A percentile compares a stretch with the other conserved stretches of the same genome.
Evolutionary conservation across 2,329 filamentous ascomycete species (phyloP).

Genomic region (Stromatinia cepivora): DNA sequence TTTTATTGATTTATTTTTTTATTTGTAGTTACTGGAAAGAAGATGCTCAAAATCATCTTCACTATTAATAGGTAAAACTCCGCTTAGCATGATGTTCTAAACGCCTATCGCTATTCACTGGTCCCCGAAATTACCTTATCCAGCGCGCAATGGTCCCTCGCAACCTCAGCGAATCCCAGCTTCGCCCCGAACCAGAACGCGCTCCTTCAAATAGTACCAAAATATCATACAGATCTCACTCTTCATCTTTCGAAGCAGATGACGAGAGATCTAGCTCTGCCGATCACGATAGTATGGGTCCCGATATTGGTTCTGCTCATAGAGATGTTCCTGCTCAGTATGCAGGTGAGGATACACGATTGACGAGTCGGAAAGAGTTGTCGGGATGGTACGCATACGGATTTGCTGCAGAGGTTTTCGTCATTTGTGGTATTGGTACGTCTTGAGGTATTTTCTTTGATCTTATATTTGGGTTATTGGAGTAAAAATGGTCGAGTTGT

Average conservation of each 20-base stretch:
- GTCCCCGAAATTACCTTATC: conserved; percentile 17
- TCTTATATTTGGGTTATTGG: neutral
- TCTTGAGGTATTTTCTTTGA: conserved; percentile 29
- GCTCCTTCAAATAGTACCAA: conserved; percentile 46
- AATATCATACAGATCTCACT: conserved; percentile 57
- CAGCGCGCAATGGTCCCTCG: conserved; percentile 33
- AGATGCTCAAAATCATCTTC: conserved; percentile 6
- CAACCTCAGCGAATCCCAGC: conserved; percentile 29
- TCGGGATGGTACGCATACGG: conserved; percentile 94
- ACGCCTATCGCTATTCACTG: conserved; percentile 21
- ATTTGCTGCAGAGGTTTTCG: conserved; percentile 95
- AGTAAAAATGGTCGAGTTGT: neutral
- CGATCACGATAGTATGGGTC: conserved; percentile 41
- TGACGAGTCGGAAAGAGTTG: conserved; percentile 84
- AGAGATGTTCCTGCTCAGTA: conserved; percentile 53
- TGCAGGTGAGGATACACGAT: conserved; percentile 80
- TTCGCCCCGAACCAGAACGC: conserved; percentile 33
- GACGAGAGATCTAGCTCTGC: conserved; percentile 59
- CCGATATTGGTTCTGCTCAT: conserved; percentile 37
- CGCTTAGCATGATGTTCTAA: conserved; percentile 17
- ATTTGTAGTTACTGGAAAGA: neutral
- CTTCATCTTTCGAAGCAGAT: conserved; percentile 65
- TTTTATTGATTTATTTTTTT: neutral
- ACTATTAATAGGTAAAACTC: neutral
- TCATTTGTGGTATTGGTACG: conserved; percentile 83